Percentiles rank a stretch among this genome's conserved stretches.
phyloP scores from a whole-genome alignment of 139 green algal species.

The Volvox reticuliferus region DNA sequence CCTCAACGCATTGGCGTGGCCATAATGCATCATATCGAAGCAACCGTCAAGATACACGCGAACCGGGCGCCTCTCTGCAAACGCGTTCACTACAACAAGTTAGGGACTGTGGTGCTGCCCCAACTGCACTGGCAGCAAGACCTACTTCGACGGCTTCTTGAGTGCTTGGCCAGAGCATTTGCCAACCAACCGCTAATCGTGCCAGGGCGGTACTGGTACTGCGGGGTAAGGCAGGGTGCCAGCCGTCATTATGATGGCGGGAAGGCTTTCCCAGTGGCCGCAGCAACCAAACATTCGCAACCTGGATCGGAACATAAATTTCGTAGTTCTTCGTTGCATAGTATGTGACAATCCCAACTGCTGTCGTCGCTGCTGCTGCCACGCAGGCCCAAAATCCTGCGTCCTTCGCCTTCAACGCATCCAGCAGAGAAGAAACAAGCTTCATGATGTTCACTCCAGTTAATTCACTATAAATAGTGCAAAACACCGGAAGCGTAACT shows the following conservation, averaged over 20 bases:
- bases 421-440: not conserved
- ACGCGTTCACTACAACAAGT: not conserved
- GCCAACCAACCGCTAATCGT: slow-evolving; percentile 89
- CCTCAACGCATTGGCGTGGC: slow-evolving; percentile 97
- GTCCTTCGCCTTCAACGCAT: slow-evolving; percentile 4
- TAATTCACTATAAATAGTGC: not conserved
- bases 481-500: not conserved
- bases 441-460: not conserved
- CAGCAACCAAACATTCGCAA: not conserved
- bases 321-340: slow-evolving; percentile 54
- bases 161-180: slow-evolving; percentile 79
- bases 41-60: slow-evolving; percentile 99
- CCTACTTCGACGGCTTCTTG: slow-evolving; percentile 81
- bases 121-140: not conserved
- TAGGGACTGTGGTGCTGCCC: too few relatives aligned
- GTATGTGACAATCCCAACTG: not conserved
- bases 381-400: slow-evolving; percentile 12
- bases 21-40: slow-evolving; percentile 99
- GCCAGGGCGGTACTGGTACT: slow-evolving; percentile 94
- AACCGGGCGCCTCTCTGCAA: slow-evolving; percentile 76
- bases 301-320: slow-evolving; percentile 63
- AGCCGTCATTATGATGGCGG: not conserved
- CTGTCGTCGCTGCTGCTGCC: not conserved
- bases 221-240: slow-evolving; percentile 25
- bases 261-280: not conserved